Percentiles rank a stretch among this genome's conserved stretches.
These are phyloP conservation scores for Helicocarpus griseus DNA, from an alignment of 2,329 filamentous ascomycete species.

Conservation along the genomic window DNA sequence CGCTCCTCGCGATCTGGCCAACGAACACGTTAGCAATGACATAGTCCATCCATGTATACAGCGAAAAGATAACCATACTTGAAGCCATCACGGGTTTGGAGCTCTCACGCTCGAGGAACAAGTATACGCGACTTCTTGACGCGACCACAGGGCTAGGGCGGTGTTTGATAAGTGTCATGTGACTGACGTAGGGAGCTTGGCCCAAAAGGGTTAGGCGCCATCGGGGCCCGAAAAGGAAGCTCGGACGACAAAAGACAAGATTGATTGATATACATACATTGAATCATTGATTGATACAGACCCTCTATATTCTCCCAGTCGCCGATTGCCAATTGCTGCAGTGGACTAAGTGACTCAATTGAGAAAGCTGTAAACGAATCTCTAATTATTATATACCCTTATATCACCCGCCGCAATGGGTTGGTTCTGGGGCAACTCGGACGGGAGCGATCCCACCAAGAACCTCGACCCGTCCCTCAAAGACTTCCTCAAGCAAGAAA, in stretches of 20 bases:
- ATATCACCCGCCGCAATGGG: conserved; percentile 39
- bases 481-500: conserved; percentile 76
- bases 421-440: conserved; percentile 52
- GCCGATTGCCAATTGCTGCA: neutral
- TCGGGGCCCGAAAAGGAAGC: conserved; percentile 5
- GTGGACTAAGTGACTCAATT: conserved; percentile 1
- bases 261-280: neutral
- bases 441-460: conserved; percentile 48
- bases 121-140: conserved; percentile 18
- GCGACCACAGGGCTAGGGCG: neutral
- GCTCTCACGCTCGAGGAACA: conserved; percentile 15
- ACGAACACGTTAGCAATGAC: conserved; percentile 1
- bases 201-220: conserved; percentile 17
- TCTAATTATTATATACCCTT: neutral
- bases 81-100: conserved; percentile 23
- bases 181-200: neutral
- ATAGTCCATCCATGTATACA: neutral
- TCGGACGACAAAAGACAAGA: neutral
- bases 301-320: no score
- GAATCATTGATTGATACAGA: neutral
- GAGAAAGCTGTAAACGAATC: neutral
- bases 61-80: conserved; percentile 23
- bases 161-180: conserved; percentile 4
- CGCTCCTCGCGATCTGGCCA: conserved; percentile 43
- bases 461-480: conserved; percentile 75